These are phyloP conservation scores for Wilcoxina mikolae DNA, from an alignment of 495 filamentous ascomycete genomes.

Conservation along the genomic window DNA sequence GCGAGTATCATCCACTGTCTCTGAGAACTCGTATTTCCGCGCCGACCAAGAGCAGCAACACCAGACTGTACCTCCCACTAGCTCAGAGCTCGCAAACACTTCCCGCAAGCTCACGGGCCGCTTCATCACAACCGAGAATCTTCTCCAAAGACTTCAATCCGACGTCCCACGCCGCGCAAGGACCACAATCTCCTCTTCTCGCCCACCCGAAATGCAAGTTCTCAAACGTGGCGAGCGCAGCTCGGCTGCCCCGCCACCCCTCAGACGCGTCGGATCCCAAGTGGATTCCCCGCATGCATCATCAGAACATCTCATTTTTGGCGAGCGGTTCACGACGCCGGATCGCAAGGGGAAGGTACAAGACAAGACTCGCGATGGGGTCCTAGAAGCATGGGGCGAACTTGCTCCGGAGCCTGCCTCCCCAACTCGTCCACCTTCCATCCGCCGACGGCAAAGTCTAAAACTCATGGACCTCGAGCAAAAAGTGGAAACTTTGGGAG, in stretches of 20 bases:
- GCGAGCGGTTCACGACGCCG: slow-evolving; percentile 8
- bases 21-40: neutral
- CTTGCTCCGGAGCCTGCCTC: slow-evolving; percentile 81
- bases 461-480: slow-evolving; percentile 73
- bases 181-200: neutral
- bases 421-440: slow-evolving; percentile 86
- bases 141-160: slow-evolving; percentile 15
- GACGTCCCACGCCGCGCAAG: neutral
- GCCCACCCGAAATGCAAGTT: slow-evolving; percentile 18
- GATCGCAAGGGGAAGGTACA: slow-evolving; percentile 40
- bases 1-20: neutral
- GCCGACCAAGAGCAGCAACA: neutral
- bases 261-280: slow-evolving; percentile 22
- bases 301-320: slow-evolving; percentile 25
- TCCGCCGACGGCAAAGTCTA: slow-evolving; percentile 90
- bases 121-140: slow-evolving; percentile 23
- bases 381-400: slow-evolving; percentile 79
- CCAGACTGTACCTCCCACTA: neutral
- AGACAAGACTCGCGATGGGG: slow-evolving; percentile 35
- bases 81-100: neutral
- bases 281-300: slow-evolving; percentile 6
- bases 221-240: slow-evolving; percentile 25
- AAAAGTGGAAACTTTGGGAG: slow-evolving; percentile 14
- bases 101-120: neutral
- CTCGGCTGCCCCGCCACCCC: slow-evolving; percentile 9